Evolutionary conservation across 306 rosid species (phyloP).

Genomic region (Fagus sylvatica): DNA sequence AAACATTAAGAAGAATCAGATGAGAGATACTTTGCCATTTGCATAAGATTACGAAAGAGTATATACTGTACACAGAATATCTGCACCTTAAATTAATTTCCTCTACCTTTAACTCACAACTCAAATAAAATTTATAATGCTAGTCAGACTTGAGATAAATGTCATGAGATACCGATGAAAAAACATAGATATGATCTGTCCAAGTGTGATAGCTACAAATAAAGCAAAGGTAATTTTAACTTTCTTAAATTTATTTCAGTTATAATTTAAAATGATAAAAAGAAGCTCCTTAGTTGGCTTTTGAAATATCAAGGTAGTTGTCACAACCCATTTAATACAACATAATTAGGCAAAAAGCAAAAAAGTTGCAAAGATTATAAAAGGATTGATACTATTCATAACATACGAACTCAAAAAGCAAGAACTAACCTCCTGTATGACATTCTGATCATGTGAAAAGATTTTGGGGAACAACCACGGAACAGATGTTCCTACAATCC

Average conservation of each 20-base stretch:
- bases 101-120: too few relatives aligned
- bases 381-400: not conserved
- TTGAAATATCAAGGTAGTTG: not conserved
- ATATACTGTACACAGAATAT: too few relatives aligned
- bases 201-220: not conserved
- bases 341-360: too few relatives aligned
- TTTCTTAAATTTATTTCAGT: not conserved
- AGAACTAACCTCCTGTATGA: conserved; percentile 69
- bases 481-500: too few relatives aligned
- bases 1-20: conserved; percentile 4
- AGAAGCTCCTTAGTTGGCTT: not conserved
- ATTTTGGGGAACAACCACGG: too few relatives aligned
- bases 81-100: too few relatives aligned
- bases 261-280: not conserved
- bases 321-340: not conserved
- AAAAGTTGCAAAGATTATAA: not conserved
- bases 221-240: not conserved
- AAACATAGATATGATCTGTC: not conserved
- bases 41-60: not conserved
- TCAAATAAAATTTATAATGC: too few relatives aligned
- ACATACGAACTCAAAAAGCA: conserved; percentile 2
- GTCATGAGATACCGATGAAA: not conserved
- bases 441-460: conserved; percentile 67
- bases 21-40: not conserved
- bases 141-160: not conserved